Evolutionary conservation across 148 eudicot species (phyloP).

Genomic region (Selenicereus undatus): DNA sequence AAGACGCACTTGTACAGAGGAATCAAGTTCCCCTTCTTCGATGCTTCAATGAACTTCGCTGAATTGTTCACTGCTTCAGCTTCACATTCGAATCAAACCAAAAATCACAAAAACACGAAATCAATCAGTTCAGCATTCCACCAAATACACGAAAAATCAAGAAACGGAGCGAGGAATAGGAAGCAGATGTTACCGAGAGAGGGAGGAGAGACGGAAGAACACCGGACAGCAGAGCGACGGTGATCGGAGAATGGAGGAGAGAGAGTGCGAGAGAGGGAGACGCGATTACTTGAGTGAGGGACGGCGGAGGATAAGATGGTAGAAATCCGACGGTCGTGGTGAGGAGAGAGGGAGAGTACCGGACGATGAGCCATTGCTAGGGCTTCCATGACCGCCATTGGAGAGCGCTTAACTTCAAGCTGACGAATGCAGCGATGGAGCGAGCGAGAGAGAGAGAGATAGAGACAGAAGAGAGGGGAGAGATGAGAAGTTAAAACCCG

Average conservation of each 20-base stretch:
- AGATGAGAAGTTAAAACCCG: background rate
- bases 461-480: background rate
- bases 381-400: constrained; percentile 1
- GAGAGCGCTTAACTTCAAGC: background rate
- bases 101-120: background rate
- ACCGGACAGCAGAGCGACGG: background rate
- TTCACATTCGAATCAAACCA: constrained; percentile 6
- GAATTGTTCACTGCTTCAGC: constrained; percentile 47
- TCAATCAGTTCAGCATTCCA: background rate
- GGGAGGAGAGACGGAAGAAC: background rate
- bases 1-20: constrained; percentile 70
- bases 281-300: background rate
- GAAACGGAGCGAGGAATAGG: background rate
- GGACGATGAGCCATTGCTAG: background rate
- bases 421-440: background rate
- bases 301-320: background rate
- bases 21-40: constrained; percentile 78
- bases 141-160: background rate
- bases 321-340: background rate
- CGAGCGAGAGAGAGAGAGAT: background rate
- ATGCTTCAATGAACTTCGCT: constrained; percentile 68
- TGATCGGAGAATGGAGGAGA: background rate
- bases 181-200: background rate
- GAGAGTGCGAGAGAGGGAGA: background rate
- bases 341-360: background rate